phyloP scores from a whole-genome alignment of 805 yeast species.

The Clavispora carvajalis region DNA sequence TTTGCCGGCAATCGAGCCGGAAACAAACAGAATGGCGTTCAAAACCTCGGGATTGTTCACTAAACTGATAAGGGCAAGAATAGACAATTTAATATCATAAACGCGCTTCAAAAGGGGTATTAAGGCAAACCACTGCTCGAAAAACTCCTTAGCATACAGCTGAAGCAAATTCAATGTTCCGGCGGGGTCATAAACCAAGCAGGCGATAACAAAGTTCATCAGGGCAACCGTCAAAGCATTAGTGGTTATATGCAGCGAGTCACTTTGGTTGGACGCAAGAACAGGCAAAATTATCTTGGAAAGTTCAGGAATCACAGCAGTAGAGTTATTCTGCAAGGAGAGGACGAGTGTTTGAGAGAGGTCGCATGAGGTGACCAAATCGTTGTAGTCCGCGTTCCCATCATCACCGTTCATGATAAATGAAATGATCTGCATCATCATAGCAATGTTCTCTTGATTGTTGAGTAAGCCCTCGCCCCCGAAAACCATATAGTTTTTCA shows the following conservation, averaged over 20 bases:
- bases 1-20: conserved; percentile 47
- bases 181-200: conserved; percentile 56
- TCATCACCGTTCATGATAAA: conserved; percentile 45
- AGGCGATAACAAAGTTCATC: conserved; percentile 58
- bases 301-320: conserved; percentile 41
- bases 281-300: conserved; percentile 40
- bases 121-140: conserved; percentile 61
- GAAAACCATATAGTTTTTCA: conserved; percentile 67
- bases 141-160: conserved; percentile 37
- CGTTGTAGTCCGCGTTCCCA: conserved; percentile 43
- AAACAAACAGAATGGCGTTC: conserved; percentile 12
- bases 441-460: conserved; percentile 43
- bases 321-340: conserved; percentile 46
- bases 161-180: conserved; percentile 48
- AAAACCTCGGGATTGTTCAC: conserved; percentile 21
- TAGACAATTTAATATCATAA: conserved; percentile 72
- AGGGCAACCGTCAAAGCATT: conserved; percentile 43
- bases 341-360: conserved; percentile 61
- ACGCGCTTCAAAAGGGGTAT: conserved; percentile 59
- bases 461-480: conserved; percentile 35
- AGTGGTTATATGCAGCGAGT: conserved; percentile 23
- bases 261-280: conserved; percentile 21
- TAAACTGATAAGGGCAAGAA: conserved; percentile 58
- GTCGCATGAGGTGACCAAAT: conserved; percentile 54
- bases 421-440: conserved; percentile 46